Evolutionary conservation across 2,329 filamentous ascomycete genomes (phyloP), one percentile per base, ranked within the genome.

Genomic region (Sporothrix brasiliensis): DNA sequence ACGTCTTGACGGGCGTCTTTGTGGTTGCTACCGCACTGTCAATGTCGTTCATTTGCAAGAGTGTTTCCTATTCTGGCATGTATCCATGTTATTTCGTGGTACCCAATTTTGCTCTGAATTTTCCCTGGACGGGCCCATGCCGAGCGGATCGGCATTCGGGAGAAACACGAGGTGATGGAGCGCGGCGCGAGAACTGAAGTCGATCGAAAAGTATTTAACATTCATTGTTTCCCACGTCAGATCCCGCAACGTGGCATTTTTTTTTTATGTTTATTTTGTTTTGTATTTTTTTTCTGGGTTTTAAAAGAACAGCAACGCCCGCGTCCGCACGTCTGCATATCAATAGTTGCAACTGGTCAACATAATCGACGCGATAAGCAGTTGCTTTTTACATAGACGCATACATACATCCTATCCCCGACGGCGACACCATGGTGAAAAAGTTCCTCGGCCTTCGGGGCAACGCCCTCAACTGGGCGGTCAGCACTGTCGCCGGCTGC

Each of bases 401-500:
- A n/a, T 27, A 9, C 30, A 21, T 13, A n/a, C 6, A 39, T 3
- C 30, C 16, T 13, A 14, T 5, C 53, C 27, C 53, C 16, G 19
- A n/a, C n/a, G 53, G 30, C 30, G 30, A 14, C 49, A 67, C 30
- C 30, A 67, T 67, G 63, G 27, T 16, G 27, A 67, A 61, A 54
- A 81, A 78, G 71, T 92, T 85, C 76, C 87, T 91, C 75, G 90
- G 91, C 78, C 84, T 92, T 72, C 84, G 84, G 69, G 91, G 91
- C 81, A 81, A 85, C 47, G 79, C 80, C 78, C 87, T 92, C 74
- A 91, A 90, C 81, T 84, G 87, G 78, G 89, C 89, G 69, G 87
- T 93, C 74, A 88, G 88, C 73, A 80, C 88, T n/a, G 86, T 92
- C 75, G 91, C 91, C 71, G 91, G 90, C 76, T 86, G 89, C 66